Base-by-base conservation (phyloP, 257 asterid species). In the Nicotiana paniculata region DNA sequence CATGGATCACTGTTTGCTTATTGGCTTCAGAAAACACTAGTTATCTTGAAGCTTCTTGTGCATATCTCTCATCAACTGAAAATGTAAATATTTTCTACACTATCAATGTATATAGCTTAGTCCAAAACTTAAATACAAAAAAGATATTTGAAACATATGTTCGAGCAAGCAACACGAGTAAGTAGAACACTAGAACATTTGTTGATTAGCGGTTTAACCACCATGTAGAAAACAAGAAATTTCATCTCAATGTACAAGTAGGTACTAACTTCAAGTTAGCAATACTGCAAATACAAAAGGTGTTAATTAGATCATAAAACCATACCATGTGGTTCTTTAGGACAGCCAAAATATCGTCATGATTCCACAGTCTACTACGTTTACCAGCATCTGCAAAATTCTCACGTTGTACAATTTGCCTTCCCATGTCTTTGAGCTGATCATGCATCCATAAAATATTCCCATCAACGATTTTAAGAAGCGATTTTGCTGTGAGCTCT, bases 381-480 rank as follows among this genome's bases (percentile, higher is more conserved):
- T 53, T 79, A 69, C 87, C 87, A 70, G 77, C 61, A 82, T 86
- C 82, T 21, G 30, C 68, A 66, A 54, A 21, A 67, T 35, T 77
- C 64, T 84, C 87, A 17, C 46, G 35, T 16, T 43, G 66, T 55
- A 86, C 89, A 17, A 86, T 84, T 59, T 84, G 86, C 21, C 86
- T 70, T 59, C 89, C 89, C 89, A 86, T 86, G 32, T 86, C 84
- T 79, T 87, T 82, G 63, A 86, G 82, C 64, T 86, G 89, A 79
- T 84, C 89, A 51, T 86, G 89, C 87, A 86, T 86, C 89, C 89
- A 86, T 59, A 86, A 65, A 57, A 28, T 67, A 82, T 79, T 84
- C 58, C 68, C 80, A 75, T 75, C 83, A 28, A 84, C 77, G 30
- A 86, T 69, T 82, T 75, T 86, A 15, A 86, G 66, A 64, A 86